Evolutionary conservation across 768 basidiomycete genomes (phyloP).

Genomic region (Podaxis mareebaensis): DNA sequence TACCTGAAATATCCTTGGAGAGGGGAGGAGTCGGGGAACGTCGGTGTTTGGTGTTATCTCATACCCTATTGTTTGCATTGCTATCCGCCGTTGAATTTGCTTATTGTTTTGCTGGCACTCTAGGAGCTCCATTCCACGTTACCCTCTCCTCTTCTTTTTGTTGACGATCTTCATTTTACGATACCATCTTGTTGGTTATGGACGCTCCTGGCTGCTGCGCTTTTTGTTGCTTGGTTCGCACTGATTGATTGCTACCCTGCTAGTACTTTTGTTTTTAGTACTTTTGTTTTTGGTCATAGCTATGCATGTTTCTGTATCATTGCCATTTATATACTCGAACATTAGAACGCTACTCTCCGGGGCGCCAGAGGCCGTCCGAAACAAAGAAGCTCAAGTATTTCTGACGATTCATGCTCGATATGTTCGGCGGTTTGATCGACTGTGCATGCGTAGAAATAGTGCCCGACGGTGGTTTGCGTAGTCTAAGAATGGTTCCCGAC

Average conservation of each 20-base stretch:
- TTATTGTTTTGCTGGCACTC: conserved; percentile 4
- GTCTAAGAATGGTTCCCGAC: no score
- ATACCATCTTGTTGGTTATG: conserved; percentile 18
- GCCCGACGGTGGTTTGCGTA: no score
- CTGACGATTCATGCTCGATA: no score
- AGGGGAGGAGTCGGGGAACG: neutral
- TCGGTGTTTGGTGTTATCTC: neutral
- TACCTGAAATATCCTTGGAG: neutral
- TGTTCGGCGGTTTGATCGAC: no score
- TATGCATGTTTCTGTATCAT: neutral
- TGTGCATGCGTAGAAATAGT: no score
- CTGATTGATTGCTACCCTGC: neutral
- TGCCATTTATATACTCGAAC: neutral
- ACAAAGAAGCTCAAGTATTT: no score
- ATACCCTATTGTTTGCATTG: neutral
- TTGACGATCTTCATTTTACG: neutral
- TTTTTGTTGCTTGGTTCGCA: neutral
- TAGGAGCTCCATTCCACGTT: conserved; percentile 9
- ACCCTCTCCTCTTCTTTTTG: neutral
- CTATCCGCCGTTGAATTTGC: neutral
- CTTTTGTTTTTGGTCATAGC: neutral
- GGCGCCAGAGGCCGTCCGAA: no score
- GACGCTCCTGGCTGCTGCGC: conserved; percentile 27
- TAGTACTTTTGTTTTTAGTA: neutral
- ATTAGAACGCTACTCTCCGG: no score